Base-by-base conservation (phyloP, 176 grass and related monocot species). In the Ananas comosus region DNA sequence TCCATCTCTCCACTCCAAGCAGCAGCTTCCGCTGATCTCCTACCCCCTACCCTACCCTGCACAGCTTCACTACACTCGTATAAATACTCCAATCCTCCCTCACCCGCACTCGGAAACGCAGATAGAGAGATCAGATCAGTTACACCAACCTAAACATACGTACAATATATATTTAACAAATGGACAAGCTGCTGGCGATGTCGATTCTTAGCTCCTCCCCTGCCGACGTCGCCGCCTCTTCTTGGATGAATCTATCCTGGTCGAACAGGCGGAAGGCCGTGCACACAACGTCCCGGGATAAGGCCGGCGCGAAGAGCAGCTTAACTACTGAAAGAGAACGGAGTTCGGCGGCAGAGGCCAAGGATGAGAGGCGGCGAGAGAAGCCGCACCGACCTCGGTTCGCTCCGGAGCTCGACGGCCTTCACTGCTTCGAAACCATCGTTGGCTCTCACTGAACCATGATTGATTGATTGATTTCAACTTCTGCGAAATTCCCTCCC, bases 371-470 rank as follows among this genome's bases (percentile, higher is more conserved):
- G 48, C 16, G 68, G n/a, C 64, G 10, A 0, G 61, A 42, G 18
- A 50, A 64, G 53, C 19, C 49, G 12, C 1, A 51, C 5, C 49
- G 8, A 0, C 72, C 82, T 6, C 77, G 85, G 50, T 80, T 92
- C 65, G 85, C 89, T 24, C 75, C 70, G 27, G 85, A 92, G 82
- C 80, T 92, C 17, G 89, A 92, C 42, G 89, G 89, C 14, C 85
- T 92, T 69, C 67, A 92, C 65, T 88, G 85, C 80, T 92, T 88
- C 66, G 89, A 83, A 72, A 88, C 89, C 53, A 92, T 92, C 51
- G 68, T 92, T 2, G 25, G 25, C 2, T 75, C 73, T 22, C 79
- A 80, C 28, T 83, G 33, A 61, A 1, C 22, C 22, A 23, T 1
- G 22, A 23, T 23, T 23, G 22, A 23, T 23, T 1, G 22, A 23